Conservation (phyloP, 2,329 filamentous ascomycete genomes). For the Fusarium tuaranense region DNA sequence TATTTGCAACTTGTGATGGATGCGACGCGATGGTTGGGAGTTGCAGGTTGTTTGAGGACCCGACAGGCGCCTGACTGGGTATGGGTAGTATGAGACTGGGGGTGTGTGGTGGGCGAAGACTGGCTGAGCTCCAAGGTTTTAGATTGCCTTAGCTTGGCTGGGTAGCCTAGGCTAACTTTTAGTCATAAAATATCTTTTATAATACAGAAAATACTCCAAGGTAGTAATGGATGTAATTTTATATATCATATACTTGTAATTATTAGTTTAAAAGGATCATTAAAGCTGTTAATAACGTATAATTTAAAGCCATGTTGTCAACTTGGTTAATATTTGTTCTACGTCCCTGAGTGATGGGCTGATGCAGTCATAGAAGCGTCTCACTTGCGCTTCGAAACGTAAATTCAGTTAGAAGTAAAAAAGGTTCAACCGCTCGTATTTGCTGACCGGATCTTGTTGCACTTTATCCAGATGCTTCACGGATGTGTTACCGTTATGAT, state of each 20-base stretch:
- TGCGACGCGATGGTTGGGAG: conserved; percentile 41
- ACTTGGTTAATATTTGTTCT: not conserved
- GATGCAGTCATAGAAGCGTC: not conserved
- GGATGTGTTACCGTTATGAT: not conserved
- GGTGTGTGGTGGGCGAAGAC: not conserved
- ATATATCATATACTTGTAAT: not conserved
- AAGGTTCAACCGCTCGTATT: not conserved
- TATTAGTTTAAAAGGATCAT: not conserved
- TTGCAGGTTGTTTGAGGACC: conserved; percentile 17
- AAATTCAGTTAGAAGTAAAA: not conserved
- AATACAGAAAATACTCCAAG: not conserved
- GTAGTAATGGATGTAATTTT: not conserved
- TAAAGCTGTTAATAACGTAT: not conserved
- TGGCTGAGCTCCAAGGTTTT: not conserved
- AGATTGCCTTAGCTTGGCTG: not conserved
- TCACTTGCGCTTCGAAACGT: not conserved
- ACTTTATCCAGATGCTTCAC: not conserved
- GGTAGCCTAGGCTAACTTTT: not conserved
- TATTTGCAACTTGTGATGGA: conserved; percentile 43
- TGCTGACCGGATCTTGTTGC: not conserved
- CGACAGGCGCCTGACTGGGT: not conserved
- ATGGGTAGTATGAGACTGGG: not conserved
- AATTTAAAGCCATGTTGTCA: not conserved
- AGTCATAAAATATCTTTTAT: not conserved
- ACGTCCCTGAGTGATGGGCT: not conserved